These are phyloP conservation scores for Ustilago xerochloae DNA, from an alignment of 1,284 basidiomycete genomes.

Conservation along the genomic window DNA sequence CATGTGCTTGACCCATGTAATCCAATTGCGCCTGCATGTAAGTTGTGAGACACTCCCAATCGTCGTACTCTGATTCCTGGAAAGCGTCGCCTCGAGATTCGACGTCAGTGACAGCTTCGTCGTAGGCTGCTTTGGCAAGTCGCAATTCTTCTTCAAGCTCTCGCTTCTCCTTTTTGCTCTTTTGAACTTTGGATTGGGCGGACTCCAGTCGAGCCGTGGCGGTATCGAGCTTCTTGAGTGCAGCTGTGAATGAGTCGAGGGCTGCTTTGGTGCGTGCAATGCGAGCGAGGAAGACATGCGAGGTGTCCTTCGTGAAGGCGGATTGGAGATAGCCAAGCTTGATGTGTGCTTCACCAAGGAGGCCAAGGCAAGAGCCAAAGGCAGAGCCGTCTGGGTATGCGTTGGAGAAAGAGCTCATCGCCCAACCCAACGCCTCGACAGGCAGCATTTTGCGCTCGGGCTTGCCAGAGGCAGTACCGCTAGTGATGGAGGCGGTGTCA, in stretches of 20 bases:
- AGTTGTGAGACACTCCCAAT: constrained; percentile 47
- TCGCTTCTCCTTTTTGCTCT: constrained; percentile 62
- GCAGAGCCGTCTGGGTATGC: constrained; percentile 25
- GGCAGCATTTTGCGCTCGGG: constrained; percentile 43
- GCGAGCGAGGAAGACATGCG: constrained; percentile 45
- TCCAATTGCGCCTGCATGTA: constrained; percentile 56
- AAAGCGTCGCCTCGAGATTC: constrained; percentile 50
- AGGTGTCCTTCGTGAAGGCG: constrained; percentile 44
- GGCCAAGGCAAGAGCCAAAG: constrained; percentile 32
- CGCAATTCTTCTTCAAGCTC: constrained; percentile 60
- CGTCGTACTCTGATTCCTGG: constrained; percentile 53
- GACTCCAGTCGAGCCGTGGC: constrained; percentile 47
- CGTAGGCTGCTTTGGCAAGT: constrained; percentile 54
- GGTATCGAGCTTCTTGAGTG: constrained; percentile 52
- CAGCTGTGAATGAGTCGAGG: constrained; percentile 40
- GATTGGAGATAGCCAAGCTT: constrained; percentile 40
- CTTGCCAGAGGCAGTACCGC: constrained; percentile 14
- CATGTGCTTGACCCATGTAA: constrained; percentile 50
- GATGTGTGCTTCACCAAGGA: constrained; percentile 42
- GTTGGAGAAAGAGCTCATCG: constrained; percentile 36
- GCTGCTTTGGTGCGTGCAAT: constrained; percentile 47
- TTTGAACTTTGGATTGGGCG: constrained; percentile 55
- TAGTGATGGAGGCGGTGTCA: constrained; percentile 25
- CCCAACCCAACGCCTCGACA: constrained; percentile 47
- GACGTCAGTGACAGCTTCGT: constrained; percentile 56